Conservation (phyloP, 2,329 filamentous ascomycete species). For the Penicillium sp. region DNA sequence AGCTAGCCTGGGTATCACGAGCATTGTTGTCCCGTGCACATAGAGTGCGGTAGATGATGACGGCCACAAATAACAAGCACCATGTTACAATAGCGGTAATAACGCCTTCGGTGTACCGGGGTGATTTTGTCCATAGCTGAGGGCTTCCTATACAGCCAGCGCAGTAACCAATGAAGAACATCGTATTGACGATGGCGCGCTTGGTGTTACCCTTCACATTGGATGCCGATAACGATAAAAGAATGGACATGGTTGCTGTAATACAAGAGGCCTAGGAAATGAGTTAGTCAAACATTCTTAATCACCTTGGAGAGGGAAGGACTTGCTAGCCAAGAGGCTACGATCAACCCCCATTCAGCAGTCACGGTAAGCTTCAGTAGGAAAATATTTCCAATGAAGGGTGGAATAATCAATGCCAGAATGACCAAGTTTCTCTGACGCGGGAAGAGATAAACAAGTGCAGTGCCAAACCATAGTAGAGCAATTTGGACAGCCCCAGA, state of each 20-base stretch:
- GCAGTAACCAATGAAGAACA: slow-evolving; percentile 55
- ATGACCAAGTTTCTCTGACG: slow-evolving; percentile 42
- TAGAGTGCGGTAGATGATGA: slow-evolving; percentile 15
- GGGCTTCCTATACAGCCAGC: slow-evolving; percentile 49
- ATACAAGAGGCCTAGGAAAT: slow-evolving; percentile 42
- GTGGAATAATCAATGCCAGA: slow-evolving; percentile 43
- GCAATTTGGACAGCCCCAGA: slow-evolving; percentile 51
- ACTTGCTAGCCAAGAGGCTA: slow-evolving; percentile 48
- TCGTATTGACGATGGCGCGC: slow-evolving; percentile 46
- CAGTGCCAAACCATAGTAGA: slow-evolving; percentile 50
- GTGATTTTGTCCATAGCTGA: slow-evolving; percentile 49
- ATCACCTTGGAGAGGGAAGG: background rate
- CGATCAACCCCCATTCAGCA: slow-evolving; percentile 51
- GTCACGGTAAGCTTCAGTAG: slow-evolving; percentile 43
- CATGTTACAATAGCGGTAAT: slow-evolving; percentile 39
- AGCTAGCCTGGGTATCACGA: slow-evolving; percentile 11
- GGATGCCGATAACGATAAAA: slow-evolving; percentile 48
- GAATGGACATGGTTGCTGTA: slow-evolving; percentile 44
- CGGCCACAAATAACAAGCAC: slow-evolving; percentile 15
- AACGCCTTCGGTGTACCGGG: slow-evolving; percentile 50
- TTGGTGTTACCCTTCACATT: slow-evolving; percentile 57
- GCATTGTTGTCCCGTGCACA: slow-evolving; percentile 14
- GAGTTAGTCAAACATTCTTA: background rate
- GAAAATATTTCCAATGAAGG: slow-evolving; percentile 48
- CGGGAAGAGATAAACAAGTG: slow-evolving; percentile 42